Percentiles rank a stretch among this genome's conserved stretches.
phyloP scores from a whole-genome alignment of 352 stramenopile species.

The Pythium brassicae region DNA sequence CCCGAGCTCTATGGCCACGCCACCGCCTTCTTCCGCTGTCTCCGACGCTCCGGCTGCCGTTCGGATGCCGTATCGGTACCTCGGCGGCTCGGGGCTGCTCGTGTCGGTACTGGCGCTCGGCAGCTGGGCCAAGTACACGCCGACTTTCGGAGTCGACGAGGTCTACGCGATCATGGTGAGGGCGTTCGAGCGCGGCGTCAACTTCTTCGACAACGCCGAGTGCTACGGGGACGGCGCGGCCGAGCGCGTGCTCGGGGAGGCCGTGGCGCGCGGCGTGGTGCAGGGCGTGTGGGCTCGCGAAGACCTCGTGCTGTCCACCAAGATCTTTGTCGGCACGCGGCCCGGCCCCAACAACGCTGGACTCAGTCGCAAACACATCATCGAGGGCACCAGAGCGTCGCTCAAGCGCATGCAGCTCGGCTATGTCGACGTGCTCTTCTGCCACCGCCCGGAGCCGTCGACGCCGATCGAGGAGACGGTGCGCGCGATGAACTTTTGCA shows the following conservation, averaged over 20 bases:
- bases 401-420: constrained; percentile 33
- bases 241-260: constrained; percentile 28
- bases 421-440: constrained; percentile 51
- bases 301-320: constrained; percentile 55
- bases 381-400: constrained; percentile 38
- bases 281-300: constrained; percentile 24
- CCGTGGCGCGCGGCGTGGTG: constrained; percentile 18
- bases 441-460: constrained; percentile 25
- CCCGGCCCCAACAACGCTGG: constrained; percentile 20
- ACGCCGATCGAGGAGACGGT: constrained; percentile 15
- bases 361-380: constrained; percentile 39
- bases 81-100: constrained; percentile 28
- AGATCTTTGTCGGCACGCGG: constrained; percentile 42
- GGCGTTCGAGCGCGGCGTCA: constrained; percentile 39
- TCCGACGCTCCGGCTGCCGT: too few species aligned
- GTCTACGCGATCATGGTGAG: constrained; percentile 29
- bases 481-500: constrained; percentile 42
- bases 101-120: constrained; percentile 36
- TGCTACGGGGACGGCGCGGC: constrained; percentile 25
- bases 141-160: constrained; percentile 11
- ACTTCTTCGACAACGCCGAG: constrained; percentile 55
- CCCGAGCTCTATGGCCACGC: too few species aligned
- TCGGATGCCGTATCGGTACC: constrained; percentile 25
- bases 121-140: constrained; percentile 21
- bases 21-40: too few species aligned